Conservation (phyloP, 2,329 filamentous ascomycete species). For the Dothideomycetes sp. region DNA sequence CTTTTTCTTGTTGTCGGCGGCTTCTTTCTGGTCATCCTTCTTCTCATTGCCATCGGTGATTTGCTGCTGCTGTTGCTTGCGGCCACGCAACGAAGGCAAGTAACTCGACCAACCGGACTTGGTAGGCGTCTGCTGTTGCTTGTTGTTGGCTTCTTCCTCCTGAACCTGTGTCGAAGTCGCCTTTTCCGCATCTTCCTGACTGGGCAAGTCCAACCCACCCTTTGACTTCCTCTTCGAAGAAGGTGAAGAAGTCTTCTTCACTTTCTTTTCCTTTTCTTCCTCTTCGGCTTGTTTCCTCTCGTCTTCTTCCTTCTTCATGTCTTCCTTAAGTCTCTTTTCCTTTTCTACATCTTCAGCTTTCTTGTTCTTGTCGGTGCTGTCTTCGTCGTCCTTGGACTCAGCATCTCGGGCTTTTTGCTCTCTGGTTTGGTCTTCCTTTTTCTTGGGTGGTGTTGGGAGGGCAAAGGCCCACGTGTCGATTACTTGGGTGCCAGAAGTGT, state of each 20-base stretch:
- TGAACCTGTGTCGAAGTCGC: background rate
- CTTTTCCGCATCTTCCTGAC: slow-evolving; percentile 15
- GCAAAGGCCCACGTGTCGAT: slow-evolving; percentile 43
- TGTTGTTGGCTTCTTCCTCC: background rate
- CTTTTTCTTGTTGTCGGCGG: slow-evolving; percentile 18
- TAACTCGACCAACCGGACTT: slow-evolving; percentile 16
- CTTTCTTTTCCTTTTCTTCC: slow-evolving; percentile 3
- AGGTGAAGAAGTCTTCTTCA: no score
- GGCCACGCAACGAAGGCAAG: slow-evolving; percentile 15
- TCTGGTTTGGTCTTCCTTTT: slow-evolving; percentile 22
- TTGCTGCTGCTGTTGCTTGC: slow-evolving; percentile 19
- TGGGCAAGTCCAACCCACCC: no score
- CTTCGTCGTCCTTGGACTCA: slow-evolving; percentile 15
- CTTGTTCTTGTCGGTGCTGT: slow-evolving; percentile 16
- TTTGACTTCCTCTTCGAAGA: slow-evolving; percentile 7
- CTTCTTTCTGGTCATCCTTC: slow-evolving; percentile 19
- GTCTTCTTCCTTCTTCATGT: slow-evolving; percentile 22
- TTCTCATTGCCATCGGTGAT: slow-evolving; percentile 16
- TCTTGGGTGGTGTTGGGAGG: slow-evolving; percentile 35
- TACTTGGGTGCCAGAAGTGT: slow-evolving; percentile 42
- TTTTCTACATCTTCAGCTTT: slow-evolving; percentile 18
- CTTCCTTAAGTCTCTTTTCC: slow-evolving; percentile 17
- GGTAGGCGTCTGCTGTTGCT: slow-evolving; percentile 5
- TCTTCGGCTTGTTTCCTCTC: slow-evolving; percentile 18
- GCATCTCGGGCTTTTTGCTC: slow-evolving; percentile 17